These are phyloP conservation scores for Fusarium acutatum DNA, from an alignment of 2,329 filamentous ascomycete genomes.

Conservation along the genomic window DNA sequence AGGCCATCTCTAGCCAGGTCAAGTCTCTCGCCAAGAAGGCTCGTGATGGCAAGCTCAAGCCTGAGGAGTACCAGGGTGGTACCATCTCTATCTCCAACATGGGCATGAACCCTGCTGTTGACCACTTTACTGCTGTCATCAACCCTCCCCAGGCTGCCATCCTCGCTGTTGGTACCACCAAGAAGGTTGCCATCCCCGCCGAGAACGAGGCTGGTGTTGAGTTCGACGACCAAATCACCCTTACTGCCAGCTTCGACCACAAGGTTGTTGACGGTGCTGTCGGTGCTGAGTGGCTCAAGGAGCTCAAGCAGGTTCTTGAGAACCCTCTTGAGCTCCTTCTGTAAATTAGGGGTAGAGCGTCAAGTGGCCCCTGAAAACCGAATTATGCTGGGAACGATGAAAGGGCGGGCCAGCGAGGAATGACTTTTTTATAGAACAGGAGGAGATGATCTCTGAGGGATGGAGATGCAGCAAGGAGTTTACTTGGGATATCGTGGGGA, in stretches of 20 bases:
- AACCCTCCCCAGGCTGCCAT: constrained; percentile 98
- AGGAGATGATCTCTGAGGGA: constrained; percentile 20
- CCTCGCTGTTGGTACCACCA: constrained; percentile 91
- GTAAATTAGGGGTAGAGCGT: constrained; percentile 56
- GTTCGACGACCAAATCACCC: constrained; percentile 97
- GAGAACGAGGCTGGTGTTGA: constrained; percentile 82
- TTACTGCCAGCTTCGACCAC: constrained; percentile 98
- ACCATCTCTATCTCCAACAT: constrained; percentile 99
- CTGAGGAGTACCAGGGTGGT: constrained; percentile 98
- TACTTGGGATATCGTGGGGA: constrained; percentile 18
- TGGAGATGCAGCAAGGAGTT: constrained; percentile 20
- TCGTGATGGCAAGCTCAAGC: constrained; percentile 97
- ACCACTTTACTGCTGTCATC: constrained; percentile 98
- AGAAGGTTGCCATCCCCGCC: constrained; percentile 90
- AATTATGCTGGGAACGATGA: not conserved
- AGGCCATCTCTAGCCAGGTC: constrained; percentile 86
- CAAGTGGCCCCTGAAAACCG: not conserved
- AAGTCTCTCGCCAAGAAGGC: constrained; percentile 98
- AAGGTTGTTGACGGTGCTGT: constrained; percentile 97
- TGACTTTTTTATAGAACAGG: constrained; percentile 38
- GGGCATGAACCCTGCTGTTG: constrained; percentile 98
- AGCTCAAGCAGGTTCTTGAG: constrained; percentile 97
- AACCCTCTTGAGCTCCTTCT: constrained; percentile 95
- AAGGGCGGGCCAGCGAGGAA: constrained; percentile 25
- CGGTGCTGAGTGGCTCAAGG: constrained; percentile 94